Percentiles rank a stretch among this genome's conserved stretches.
Evolutionary conservation across 768 basidiomycete species (phyloP).

Genomic region (Piloderma croceum): DNA sequence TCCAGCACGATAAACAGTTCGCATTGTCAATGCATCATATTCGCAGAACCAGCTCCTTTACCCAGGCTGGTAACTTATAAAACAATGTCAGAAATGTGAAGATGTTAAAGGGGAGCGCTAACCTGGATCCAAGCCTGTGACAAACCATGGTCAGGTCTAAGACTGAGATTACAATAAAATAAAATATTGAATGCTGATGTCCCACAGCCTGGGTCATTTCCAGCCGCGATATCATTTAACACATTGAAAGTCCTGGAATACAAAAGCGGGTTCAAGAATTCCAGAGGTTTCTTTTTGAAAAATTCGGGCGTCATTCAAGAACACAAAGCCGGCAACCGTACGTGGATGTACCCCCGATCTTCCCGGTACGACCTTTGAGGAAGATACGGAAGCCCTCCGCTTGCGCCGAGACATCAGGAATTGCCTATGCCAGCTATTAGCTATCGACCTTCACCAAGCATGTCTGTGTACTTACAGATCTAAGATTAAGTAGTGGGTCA

Average conservation of each 20-base stretch:
- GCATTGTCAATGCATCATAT: too few species aligned
- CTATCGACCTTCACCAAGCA: too few species aligned
- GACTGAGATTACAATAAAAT: neutral
- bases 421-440: slow-evolving; percentile 42
- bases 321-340: slow-evolving; percentile 56
- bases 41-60: too few species aligned
- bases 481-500: too few species aligned
- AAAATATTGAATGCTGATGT: slow-evolving; percentile 59
- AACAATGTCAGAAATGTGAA: too few species aligned
- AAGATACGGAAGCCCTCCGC: slow-evolving; percentile 43
- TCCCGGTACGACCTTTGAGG: slow-evolving; percentile 30
- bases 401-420: slow-evolving; percentile 67
- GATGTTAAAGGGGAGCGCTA: slow-evolving; percentile 18
- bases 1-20: too few species aligned
- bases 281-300: slow-evolving; percentile 43
- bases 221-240: slow-evolving; percentile 55
- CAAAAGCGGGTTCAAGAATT: slow-evolving; percentile 62
- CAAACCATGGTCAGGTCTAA: neutral
- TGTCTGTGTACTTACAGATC: too few species aligned
- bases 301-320: slow-evolving; percentile 61
- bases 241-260: slow-evolving; percentile 36
- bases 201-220: slow-evolving; percentile 54
- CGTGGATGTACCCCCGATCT: slow-evolving; percentile 60
- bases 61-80: too few species aligned
- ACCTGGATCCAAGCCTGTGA: slow-evolving; percentile 57